Conservation (phyloP, 257 asterid species). For the Solanum clarkiae region DNA sequence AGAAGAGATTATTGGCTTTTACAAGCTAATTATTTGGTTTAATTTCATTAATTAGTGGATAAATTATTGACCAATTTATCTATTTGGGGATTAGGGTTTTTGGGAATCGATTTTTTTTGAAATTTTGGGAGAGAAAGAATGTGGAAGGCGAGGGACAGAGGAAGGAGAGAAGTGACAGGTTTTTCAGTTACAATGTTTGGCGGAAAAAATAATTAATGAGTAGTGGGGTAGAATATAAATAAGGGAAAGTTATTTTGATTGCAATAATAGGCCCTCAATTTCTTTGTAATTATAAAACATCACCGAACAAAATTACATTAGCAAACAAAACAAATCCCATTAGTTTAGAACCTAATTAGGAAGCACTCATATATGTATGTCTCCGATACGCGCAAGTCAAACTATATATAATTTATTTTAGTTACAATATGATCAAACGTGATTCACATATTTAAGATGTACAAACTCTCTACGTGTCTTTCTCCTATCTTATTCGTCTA, state of each 20-base stretch:
- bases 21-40: not conserved
- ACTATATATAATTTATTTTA: too few species aligned
- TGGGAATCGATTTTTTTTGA: not conserved
- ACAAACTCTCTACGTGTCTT: not conserved
- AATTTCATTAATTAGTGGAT: not conserved
- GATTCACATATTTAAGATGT: too few species aligned
- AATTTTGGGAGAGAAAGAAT: not conserved
- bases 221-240: not conserved
- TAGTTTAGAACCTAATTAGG: not conserved
- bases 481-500: too few species aligned
- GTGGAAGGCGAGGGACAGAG: not conserved
- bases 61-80: not conserved
- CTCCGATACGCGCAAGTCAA: not conserved
- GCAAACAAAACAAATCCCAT: not conserved
- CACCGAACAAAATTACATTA: not conserved
- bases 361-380: too few species aligned
- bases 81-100: not conserved
- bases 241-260: not conserved
- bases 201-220: not conserved
- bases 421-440: not conserved
- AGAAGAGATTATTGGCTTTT: not conserved
- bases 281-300: not conserved
- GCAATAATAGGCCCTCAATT: not conserved
- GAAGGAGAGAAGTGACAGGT: slow-evolving; percentile 17
- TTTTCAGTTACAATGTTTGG: slow-evolving; percentile 14